phyloP scores from a whole-genome alignment of 192 early-diverging fungal genomes.

The Backusella tarrabulga region DNA sequence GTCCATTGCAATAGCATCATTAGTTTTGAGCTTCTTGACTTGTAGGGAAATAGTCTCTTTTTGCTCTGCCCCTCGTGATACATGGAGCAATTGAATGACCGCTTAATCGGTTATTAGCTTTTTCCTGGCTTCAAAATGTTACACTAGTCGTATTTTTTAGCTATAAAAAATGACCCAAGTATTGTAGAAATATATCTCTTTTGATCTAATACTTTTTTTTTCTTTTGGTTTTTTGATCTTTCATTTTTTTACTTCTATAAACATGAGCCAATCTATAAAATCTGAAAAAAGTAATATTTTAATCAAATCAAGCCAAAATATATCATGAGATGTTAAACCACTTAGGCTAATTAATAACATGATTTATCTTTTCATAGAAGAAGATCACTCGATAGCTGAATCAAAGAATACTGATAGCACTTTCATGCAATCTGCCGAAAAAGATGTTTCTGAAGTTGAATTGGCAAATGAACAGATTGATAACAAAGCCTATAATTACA shows the following conservation, averaged over 20 bases:
- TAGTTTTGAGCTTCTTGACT: neutral
- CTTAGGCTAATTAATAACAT: neutral
- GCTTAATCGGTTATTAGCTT: neutral
- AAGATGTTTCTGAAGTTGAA: slow-evolving; percentile 2
- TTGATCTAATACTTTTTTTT: neutral
- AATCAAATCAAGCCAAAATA: neutral
- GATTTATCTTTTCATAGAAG: neutral
- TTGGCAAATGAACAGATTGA: neutral
- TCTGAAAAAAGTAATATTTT: neutral
- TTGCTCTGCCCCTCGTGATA: neutral
- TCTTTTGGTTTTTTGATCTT: neutral
- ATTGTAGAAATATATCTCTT: neutral
- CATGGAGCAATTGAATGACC: neutral
- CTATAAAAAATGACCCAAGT: neutral
- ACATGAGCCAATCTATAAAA: neutral
- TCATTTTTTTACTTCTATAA: neutral
- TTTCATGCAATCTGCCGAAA: neutral
- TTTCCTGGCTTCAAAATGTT: neutral
- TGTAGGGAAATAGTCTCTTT: neutral
- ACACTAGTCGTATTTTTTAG: neutral
- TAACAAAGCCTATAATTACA: neutral
- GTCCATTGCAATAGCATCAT: neutral
- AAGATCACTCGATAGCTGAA: neutral
- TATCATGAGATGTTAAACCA: neutral
- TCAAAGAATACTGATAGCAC: neutral